Conservation (phyloP, 2,329 filamentous ascomycete species). For the Cercospora beticola region DNA sequence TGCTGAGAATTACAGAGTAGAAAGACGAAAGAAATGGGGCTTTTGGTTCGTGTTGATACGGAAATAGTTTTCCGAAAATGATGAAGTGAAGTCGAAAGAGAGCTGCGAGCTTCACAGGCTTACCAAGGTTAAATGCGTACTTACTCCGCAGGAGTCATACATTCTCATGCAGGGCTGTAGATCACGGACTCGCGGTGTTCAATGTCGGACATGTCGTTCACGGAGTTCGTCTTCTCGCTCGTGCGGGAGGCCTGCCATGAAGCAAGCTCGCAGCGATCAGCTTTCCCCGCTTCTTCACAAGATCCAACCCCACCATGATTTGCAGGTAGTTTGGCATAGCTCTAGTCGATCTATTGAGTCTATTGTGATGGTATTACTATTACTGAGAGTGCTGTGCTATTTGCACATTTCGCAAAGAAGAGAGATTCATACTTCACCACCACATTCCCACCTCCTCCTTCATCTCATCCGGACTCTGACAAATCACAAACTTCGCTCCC, state of each 20-base stretch:
- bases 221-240: not conserved
- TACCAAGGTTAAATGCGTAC: not conserved
- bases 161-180: not conserved
- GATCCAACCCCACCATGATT: not conserved
- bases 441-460: not conserved
- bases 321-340: not conserved
- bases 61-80: not conserved
- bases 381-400: not conserved
- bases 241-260: not conserved
- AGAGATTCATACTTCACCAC: not conserved
- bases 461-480: slow-evolving; percentile 1
- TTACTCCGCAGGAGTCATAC: not conserved
- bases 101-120: not conserved
- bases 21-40: too few relatives aligned
- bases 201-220: not conserved
- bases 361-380: not conserved
- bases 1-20: too few relatives aligned
- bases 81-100: not conserved
- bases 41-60: too few relatives aligned
- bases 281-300: slow-evolving; percentile 1
- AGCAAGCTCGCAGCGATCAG: not conserved
- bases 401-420: not conserved
- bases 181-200: not conserved
- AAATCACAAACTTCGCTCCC: slow-evolving; percentile 8
- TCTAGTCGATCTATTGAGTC: not conserved